Evolutionary conservation across 345 rosid genomes (phyloP).

Genomic region (Rubroshorea leprosula): DNA sequence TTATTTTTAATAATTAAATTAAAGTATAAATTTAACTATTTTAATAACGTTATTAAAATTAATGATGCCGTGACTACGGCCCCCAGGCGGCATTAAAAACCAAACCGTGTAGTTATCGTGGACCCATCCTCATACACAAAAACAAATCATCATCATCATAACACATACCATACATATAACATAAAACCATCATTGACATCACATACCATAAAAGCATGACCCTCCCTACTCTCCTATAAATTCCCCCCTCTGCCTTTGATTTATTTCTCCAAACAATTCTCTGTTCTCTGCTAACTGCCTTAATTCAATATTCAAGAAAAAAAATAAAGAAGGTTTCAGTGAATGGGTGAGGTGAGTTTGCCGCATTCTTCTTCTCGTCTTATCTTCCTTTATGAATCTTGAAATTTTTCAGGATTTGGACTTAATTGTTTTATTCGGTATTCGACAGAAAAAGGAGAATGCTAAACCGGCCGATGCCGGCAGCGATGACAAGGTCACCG

Average conservation of each 20-base stretch:
- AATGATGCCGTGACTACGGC: no score
- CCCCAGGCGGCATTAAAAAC: no score
- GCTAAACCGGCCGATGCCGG: constrained; percentile 36
- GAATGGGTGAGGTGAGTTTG: constrained; percentile 53
- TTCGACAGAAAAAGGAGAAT: constrained; percentile 31
- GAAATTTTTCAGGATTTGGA: background rate
- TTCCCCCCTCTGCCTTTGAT: constrained; percentile 14
- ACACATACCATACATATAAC: constrained; percentile 15
- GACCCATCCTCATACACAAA: constrained; percentile 20
- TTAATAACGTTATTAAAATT: no score
- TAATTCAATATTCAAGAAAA: background rate
- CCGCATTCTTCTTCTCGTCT: background rate
- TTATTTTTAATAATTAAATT: no score
- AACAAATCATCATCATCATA: background rate
- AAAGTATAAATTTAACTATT: no score
- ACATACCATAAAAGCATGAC: background rate
- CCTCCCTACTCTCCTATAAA: constrained; percentile 26
- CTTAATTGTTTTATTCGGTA: background rate
- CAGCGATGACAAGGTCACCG: constrained; percentile 32
- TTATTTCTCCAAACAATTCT: constrained; percentile 19
- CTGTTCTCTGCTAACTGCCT: constrained; percentile 9
- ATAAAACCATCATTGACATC: constrained; percentile 7
- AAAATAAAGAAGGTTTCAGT: background rate
- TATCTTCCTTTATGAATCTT: background rate
- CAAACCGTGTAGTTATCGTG: constrained; percentile 21